Conservation (phyloP, 2,329 filamentous ascomycete species). For the Colletotrichum eleusines region DNA sequence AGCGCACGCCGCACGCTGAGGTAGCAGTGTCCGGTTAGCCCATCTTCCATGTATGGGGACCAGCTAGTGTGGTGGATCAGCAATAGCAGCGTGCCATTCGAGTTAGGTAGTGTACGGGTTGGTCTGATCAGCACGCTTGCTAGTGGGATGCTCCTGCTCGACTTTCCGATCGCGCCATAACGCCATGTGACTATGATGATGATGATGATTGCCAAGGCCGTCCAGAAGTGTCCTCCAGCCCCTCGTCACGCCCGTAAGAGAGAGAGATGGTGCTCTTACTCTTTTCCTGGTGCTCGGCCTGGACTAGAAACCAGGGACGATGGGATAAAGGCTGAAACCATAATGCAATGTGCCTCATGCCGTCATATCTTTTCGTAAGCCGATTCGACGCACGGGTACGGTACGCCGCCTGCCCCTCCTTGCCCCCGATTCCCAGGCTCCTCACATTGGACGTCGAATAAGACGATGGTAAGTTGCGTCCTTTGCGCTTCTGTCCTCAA, state of each 20-base stretch:
- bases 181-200: constrained; percentile 20
- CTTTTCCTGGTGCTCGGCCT: neutral
- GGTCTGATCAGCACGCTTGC: constrained; percentile 12
- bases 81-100: constrained; percentile 3
- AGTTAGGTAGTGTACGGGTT: neutral
- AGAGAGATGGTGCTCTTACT: neutral
- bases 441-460: neutral
- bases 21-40: constrained; percentile 5
- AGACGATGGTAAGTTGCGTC: neutral
- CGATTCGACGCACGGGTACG: constrained; percentile 17
- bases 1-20: neutral
- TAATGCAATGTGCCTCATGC: constrained; percentile 14
- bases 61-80: constrained; percentile 10
- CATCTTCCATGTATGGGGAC: neutral
- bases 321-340: neutral
- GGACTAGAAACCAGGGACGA: neutral
- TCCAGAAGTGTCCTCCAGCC: neutral
- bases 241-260: neutral
- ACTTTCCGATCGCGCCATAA: constrained; percentile 23
- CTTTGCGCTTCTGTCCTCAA: neutral
- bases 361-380: constrained; percentile 6
- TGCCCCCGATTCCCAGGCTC: too few species aligned
- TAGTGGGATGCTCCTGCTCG: constrained; percentile 11
- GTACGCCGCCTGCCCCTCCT: neutral
- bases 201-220: neutral